Evolutionary conservation across 139 green algal genomes (phyloP).

Genomic region (Coelastrella sp.): DNA sequence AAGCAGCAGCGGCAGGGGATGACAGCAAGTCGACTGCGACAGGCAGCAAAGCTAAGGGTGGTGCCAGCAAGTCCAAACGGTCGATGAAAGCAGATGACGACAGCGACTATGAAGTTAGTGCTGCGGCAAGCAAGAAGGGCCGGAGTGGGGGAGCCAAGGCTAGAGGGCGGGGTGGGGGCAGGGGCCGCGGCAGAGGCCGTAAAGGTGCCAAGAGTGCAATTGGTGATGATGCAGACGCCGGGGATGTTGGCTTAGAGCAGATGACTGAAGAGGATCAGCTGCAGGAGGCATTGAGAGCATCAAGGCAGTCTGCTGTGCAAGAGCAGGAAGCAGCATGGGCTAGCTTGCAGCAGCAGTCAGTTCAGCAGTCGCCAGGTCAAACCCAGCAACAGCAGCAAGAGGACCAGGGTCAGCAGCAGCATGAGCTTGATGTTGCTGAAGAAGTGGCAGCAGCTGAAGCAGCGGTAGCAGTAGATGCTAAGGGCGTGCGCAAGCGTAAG

Average conservation of each 20-base stretch:
- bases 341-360: not conserved
- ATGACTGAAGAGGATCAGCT: not conserved
- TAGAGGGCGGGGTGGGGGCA: not conserved
- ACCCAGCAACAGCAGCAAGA: not conserved
- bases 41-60: not conserved
- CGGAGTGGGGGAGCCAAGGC: not conserved
- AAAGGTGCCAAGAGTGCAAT: not conserved
- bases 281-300: not conserved
- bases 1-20: not conserved
- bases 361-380: too few relatives aligned
- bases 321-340: constrained; percentile 18
- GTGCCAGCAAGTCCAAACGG: not conserved
- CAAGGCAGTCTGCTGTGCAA: not conserved
- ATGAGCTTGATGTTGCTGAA: not conserved
- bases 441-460: not conserved
- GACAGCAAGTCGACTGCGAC: not conserved
- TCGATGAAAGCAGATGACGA: not conserved
- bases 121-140: not conserved
- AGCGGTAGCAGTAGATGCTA: not conserved
- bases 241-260: not conserved
- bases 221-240: not conserved
- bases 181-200: not conserved
- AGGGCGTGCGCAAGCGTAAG: not conserved
- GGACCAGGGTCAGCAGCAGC: not conserved
- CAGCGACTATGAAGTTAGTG: not conserved